Base-by-base conservation (phyloP, 179 eudicot genomes). In the Gypsophila paniculata region DNA sequence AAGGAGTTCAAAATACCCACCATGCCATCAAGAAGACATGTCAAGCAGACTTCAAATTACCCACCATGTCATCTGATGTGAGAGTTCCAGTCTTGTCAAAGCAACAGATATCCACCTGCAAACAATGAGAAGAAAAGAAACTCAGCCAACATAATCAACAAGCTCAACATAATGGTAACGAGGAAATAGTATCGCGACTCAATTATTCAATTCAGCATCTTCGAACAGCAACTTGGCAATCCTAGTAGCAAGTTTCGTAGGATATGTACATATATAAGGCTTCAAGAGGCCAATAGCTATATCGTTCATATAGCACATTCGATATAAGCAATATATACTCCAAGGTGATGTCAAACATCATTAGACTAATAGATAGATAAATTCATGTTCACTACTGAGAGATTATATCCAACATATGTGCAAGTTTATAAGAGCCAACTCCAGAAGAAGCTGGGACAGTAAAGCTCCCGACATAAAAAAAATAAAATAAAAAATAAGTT, bases 51-150 rank as follows among this genome's bases (percentile, higher is more conserved):
- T 10, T 65, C 17, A 78, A 60, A 34, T 10, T 29, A 52, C 88
- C 61, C 79, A 95, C 99, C 99, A 95, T 95, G 88, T 92, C 99
- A 92, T 95, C 99, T 69, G 97, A 95, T n/a, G 99, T 92, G 22
- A 95, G 86, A 72, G 99, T 95, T 75, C 99, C 97, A 3, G 99
- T 95, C 82, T 95, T 95, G 82, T 95, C 99, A 83, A 95, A 95
- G 82, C 99, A 95, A 65, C 99, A 95, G 49, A 95, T 85, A 86
- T 95, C 99, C 80, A 95, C 99, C 99, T 95, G 88, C 76, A 78
- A 63, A 10, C 21, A 60, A 73, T 65, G 53, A 15, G 57, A n/a
- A 51, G 34, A 9, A 13, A 54, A 54, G 32, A 54, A 57, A 13
- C 25, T 69, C 29, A 69, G 72, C 61, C 25, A 69, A 32, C 11